Evolutionary conservation across 768 basidiomycete genomes (phyloP).

Genomic region (Suillus lakei): DNA sequence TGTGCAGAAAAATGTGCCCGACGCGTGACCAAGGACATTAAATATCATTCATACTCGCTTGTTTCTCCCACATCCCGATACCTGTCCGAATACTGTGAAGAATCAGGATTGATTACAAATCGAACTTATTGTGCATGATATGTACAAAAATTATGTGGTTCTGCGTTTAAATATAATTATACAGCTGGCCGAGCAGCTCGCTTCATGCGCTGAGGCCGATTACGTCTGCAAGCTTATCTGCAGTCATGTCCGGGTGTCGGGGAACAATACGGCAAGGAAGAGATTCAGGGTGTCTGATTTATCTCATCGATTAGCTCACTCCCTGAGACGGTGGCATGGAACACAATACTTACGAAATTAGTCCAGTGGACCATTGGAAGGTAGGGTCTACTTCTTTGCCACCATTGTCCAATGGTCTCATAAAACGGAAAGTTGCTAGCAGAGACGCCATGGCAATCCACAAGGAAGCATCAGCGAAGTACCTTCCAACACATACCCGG

Average conservation of each 20-base stretch:
- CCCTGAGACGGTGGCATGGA: background rate
- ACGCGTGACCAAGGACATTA: background rate
- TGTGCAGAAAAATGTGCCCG: background rate
- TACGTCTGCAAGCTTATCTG: slow-evolving; percentile 20
- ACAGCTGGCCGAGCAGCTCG: background rate
- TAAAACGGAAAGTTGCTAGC: slow-evolving; percentile 34
- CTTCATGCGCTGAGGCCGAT: slow-evolving; percentile 18
- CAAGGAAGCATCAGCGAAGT: slow-evolving; percentile 37
- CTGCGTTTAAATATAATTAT: background rate
- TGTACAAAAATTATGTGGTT: background rate
- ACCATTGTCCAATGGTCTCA: slow-evolving; percentile 31
- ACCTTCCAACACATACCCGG: slow-evolving; percentile 33
- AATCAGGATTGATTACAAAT: background rate
- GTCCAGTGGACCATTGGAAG: slow-evolving; percentile 32
- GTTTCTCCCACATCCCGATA: background rate
- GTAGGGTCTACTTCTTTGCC: slow-evolving; percentile 30
- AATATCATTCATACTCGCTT: background rate
- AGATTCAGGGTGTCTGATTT: slow-evolving; percentile 30
- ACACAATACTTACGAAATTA: slow-evolving; percentile 29
- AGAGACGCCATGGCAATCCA: slow-evolving; percentile 37
- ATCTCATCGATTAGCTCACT: slow-evolving; percentile 10
- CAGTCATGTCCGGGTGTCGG: slow-evolving; percentile 21
- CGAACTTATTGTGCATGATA: background rate
- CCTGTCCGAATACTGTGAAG: background rate
- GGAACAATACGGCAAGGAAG: slow-evolving; percentile 33